Evolutionary conservation across 495 filamentous ascomycete species (phyloP).

Genomic region (Penicillium silybi): DNA sequence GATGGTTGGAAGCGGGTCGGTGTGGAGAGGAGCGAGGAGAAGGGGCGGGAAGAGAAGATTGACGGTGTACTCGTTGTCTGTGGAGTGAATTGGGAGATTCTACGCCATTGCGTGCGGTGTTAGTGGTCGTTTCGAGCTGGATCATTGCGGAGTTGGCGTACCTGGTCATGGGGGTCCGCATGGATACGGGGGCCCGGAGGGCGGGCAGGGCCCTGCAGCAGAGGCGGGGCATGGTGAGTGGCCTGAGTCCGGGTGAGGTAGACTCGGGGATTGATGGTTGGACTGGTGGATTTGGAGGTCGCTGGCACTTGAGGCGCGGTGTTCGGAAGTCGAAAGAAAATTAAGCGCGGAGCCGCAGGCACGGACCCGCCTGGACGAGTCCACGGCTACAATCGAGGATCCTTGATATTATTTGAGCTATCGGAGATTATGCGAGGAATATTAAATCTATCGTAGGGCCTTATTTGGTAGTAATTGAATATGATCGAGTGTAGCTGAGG

Average conservation of each 20-base stretch:
- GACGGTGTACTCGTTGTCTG: conserved; percentile 11
- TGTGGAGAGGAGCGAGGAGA: conserved; percentile 30
- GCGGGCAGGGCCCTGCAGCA: conserved; percentile 32
- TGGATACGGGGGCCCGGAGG: conserved; percentile 14
- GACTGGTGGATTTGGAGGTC: conserved; percentile 7
- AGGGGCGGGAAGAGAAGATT: conserved; percentile 19
- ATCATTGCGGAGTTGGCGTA: conserved; percentile 8
- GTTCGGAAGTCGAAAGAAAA: conserved; percentile 34
- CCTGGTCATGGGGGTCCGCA: conserved; percentile 22
- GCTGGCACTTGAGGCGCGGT: conserved; percentile 19
- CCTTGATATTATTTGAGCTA: neutral
- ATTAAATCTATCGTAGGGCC: neutral
- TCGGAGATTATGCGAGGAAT: neutral
- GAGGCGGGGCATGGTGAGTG: conserved; percentile 31
- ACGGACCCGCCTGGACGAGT: conserved; percentile 26
- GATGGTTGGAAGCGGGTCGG: conserved; percentile 22
- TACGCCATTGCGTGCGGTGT: neutral
- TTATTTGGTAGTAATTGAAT: neutral
- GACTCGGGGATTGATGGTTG: conserved; percentile 6
- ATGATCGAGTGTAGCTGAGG: neutral
- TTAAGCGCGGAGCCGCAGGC: conserved; percentile 38
- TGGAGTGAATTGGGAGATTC: conserved; percentile 21
- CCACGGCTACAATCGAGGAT: neutral
- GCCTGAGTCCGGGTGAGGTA: neutral
- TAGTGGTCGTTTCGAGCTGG: conserved; percentile 1